Percentiles rank a stretch among this genome's conserved stretches.
These are phyloP conservation scores for Cytidiella melzeri DNA, from an alignment of 768 basidiomycete genomes.

Conservation along the genomic window DNA sequence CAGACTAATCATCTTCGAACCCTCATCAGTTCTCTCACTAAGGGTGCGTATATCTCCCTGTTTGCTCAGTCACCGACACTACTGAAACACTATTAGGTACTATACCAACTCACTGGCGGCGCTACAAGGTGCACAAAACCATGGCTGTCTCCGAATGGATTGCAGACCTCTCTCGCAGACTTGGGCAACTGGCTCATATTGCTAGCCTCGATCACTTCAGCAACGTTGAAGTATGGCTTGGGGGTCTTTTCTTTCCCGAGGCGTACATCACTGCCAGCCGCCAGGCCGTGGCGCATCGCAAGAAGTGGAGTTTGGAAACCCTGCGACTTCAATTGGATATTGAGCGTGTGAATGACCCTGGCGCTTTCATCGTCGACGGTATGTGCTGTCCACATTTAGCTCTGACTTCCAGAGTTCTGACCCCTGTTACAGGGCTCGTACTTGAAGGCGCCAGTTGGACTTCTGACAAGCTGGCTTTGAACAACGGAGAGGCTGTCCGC, in stretches of 20 bases:
- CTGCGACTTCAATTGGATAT: conserved; percentile 75
- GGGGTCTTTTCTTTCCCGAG: conserved; percentile 93
- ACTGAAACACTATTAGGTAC: conserved; percentile 47
- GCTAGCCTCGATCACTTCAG: conserved; percentile 54
- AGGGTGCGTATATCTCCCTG: conserved; percentile 46
- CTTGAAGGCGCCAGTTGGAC: conserved; percentile 85
- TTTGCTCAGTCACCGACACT: conserved; percentile 9
- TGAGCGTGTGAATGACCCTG: conserved; percentile 69
- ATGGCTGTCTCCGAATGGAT: conserved; percentile 87
- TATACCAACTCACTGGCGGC: conserved; percentile 82
- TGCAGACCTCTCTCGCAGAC: conserved; percentile 68
- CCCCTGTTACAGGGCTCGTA: conserved; percentile 54
- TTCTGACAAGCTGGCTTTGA: conserved; percentile 64
- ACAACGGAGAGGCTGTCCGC: conserved; percentile 76
- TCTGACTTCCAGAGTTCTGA: background rate
- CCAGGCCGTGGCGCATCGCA: conserved; percentile 91
- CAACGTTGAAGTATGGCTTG: conserved; percentile 83
- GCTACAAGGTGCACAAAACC: conserved; percentile 80
- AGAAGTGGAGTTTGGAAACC: conserved; percentile 90
- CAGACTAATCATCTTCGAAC: conserved; percentile 95
- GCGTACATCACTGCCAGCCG: conserved; percentile 94
- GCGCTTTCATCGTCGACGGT: conserved; percentile 88
- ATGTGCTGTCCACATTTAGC: conserved; percentile 28
- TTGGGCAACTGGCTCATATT: conserved; percentile 78
- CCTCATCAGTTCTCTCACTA: conserved; percentile 83